Percentiles rank a stretch among this genome's conserved stretches.
Evolutionary conservation across 2,329 filamentous ascomycete species (phyloP).

Genomic region (Botrytis sinoallii): DNA sequence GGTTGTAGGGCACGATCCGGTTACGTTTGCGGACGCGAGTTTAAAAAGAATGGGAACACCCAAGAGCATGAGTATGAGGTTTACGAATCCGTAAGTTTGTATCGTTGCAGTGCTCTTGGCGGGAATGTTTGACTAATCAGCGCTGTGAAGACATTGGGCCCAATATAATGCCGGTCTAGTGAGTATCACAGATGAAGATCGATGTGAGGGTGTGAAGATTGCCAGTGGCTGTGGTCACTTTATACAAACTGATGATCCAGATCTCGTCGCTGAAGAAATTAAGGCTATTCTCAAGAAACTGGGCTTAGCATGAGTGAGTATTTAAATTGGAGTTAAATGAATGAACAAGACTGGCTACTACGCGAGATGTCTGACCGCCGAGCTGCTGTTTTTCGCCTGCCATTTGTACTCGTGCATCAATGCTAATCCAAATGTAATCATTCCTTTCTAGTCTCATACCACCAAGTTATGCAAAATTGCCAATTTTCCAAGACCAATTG

Average conservation of each 20-base stretch:
- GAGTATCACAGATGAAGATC: conserved; percentile 33
- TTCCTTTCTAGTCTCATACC: background rate
- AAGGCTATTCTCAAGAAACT: conserved; percentile 40
- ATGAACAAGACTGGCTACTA: background rate
- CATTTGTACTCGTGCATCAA: background rate
- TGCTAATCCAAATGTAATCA: background rate
- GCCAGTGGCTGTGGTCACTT: conserved; percentile 38
- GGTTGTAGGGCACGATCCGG: conserved; percentile 38
- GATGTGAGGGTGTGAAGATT: conserved; percentile 33
- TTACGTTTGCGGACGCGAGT: conserved; percentile 35
- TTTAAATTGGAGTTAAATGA: background rate
- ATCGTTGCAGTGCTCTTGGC: background rate
- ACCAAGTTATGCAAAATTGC: background rate
- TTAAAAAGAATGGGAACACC: conserved; percentile 37
- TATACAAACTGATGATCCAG: conserved; percentile 36
- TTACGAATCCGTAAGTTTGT: conserved; percentile 37
- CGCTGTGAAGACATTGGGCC: conserved; percentile 35
- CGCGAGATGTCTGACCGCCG: background rate
- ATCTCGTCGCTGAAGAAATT: conserved; percentile 36
- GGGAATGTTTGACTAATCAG: background rate
- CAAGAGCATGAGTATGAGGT: conserved; percentile 33
- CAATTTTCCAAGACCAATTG: background rate
- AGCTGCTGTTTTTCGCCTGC: background rate
- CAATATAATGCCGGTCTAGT: conserved; percentile 37
- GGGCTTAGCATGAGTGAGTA: background rate